These are phyloP conservation scores for Brassica cretica DNA, from an alignment of 345 rosid species.

Conservation along the genomic window DNA sequence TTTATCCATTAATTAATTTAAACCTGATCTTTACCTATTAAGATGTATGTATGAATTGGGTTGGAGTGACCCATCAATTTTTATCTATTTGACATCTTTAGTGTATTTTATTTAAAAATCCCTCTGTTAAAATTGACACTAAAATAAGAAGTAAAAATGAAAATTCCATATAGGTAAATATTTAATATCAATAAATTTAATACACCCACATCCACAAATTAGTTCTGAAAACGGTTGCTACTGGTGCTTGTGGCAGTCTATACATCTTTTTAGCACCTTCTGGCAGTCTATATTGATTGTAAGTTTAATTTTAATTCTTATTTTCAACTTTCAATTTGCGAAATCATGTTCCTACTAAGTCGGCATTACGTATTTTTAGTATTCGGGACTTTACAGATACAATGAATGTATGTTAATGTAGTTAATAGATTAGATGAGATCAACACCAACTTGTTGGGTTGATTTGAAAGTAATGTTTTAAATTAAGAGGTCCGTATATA, in stretches of 20 bases:
- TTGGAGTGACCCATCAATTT: not conserved
- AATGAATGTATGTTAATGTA: slow-evolving; percentile 12
- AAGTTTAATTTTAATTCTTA: not conserved
- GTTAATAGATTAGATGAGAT: slow-evolving; percentile 10
- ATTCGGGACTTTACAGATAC: not conserved
- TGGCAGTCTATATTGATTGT: no score
- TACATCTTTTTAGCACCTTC: no score
- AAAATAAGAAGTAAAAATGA: not conserved
- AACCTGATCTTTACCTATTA: not conserved
- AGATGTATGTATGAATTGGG: not conserved
- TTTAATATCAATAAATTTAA: not conserved
- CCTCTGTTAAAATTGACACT: not conserved
- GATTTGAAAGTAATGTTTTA: slow-evolving; percentile 14
- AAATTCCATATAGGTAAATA: not conserved
- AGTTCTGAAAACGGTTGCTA: not conserved
- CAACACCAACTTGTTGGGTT: slow-evolving; percentile 19
- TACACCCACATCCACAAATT: not conserved
- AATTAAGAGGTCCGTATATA: slow-evolving; percentile 11
- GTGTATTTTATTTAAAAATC: no score
- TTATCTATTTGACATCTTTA: not conserved
- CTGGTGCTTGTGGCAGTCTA: not conserved
- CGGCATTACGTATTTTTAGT: not conserved
- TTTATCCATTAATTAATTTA: no score
- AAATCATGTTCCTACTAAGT: not conserved
- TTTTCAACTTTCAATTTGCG: not conserved